Percentiles rank a stretch among this genome's conserved stretches.
These are phyloP conservation scores for Calonectria ilicicola DNA, from an alignment of 2,329 filamentous ascomycete genomes.

Conservation along the genomic window DNA sequence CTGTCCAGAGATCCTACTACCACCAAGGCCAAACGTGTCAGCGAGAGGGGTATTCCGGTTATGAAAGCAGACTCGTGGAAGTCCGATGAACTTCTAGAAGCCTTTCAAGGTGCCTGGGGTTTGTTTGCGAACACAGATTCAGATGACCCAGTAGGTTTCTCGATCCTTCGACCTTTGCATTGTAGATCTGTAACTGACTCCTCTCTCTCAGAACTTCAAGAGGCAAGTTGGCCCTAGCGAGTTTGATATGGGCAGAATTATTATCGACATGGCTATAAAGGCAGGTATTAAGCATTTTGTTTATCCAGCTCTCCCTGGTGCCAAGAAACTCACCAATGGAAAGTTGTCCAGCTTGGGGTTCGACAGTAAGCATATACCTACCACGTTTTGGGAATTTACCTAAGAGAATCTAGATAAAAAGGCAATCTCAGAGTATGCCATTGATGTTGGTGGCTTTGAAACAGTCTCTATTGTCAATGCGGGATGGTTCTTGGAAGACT, in stretches of 20 bases:
- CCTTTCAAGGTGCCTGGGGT: constrained; percentile 28
- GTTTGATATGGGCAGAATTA: not conserved
- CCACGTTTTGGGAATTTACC: not conserved
- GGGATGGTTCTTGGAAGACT: not conserved
- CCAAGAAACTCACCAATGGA: not conserved
- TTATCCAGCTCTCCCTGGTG: not conserved
- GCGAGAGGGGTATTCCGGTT: not conserved
- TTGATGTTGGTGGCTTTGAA: not conserved
- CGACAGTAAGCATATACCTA: not conserved
- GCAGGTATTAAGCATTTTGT: not conserved
- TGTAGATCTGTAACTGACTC: not conserved
- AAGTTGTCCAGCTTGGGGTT: not conserved
- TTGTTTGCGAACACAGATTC: constrained; percentile 34
- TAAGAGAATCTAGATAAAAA: not conserved
- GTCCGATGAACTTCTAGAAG: not conserved
- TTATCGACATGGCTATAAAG: not conserved
- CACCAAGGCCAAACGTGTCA: not conserved
- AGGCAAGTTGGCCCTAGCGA: not conserved
- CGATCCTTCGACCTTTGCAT: too few relatives aligned
- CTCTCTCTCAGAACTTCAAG: not conserved
- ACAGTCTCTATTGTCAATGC: not conserved
- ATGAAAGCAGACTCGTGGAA: constrained; percentile 19
- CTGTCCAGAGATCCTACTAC: constrained; percentile 4
- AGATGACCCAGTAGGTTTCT: constrained; percentile 19
- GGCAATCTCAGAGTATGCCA: not conserved